Base-by-base conservation (phyloP, 345 rosid species). In the Lenwebbia sp. region DNA sequence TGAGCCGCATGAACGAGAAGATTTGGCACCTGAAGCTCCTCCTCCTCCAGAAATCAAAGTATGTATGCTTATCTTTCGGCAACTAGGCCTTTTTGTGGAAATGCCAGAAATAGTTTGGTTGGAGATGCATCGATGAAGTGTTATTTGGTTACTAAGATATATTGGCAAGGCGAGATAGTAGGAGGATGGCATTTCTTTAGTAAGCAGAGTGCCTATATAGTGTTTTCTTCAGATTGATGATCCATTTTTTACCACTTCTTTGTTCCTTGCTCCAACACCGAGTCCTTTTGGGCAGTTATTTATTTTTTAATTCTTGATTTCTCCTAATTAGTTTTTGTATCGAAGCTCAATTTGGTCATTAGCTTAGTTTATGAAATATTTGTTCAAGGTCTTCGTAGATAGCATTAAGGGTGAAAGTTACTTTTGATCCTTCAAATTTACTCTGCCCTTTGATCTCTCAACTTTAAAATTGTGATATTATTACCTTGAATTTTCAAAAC, bases 21-120 rank as follows among this genome's bases (percentile, higher is more conserved):
- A 95, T 90, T 89, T 97, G 89, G 99, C 94, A 25, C 98, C 96
- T 88, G 98, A 97, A 86, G 93, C 94, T 88, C 98, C 98, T 86
- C 96, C 99, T 84, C 99, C 99, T 86, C 99, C 99, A 6, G 98
- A 95, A 91, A 97, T 97, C 86, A 97, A 94, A 97, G 99, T 97
- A 10, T 86, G 90, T 83, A 50, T 75, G 4, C 65, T 50, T 25
- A 54, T 50, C 21, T 74, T 65, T 47, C 30, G 47, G 25, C 62
- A 37, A 23, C 25, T 50, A 65, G 37, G 85, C 74, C 22, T 60
- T 49, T 55, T 70, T 37, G 26, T 21, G 78, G 25, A 37, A 37
- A 70, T 33, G 23, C 78, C 47, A 37, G 47, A 70, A 37, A 37
- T 33, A 70, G 6, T 19, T 33, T 37, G 44, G 78, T 40, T 0